A percentile compares a stretch with the other conserved stretches of the same genome.
phyloP scores from a whole-genome alignment of 2,329 filamentous ascomycete genomes.

The Fusarium guadeloupense region DNA sequence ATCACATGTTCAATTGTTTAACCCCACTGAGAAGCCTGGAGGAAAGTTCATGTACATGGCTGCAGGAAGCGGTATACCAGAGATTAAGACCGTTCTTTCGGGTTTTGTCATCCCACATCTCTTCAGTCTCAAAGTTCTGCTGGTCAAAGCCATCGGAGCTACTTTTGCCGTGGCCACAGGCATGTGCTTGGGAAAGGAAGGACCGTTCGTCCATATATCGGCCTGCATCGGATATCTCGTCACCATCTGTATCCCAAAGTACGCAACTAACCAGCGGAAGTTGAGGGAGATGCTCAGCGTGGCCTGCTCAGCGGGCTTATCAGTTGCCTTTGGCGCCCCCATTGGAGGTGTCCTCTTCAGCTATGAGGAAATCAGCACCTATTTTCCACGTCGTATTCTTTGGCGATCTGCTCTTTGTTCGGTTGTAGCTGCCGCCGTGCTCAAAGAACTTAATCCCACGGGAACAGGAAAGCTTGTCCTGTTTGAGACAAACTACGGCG shows the following conservation, averaged over 20 bases:
- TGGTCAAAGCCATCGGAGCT: slow-evolving; percentile 26
- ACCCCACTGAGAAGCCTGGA: not conserved
- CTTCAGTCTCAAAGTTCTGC: slow-evolving; percentile 21
- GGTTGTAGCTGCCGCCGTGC: slow-evolving; percentile 15
- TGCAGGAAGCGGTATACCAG: slow-evolving; percentile 25
- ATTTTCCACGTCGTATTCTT: slow-evolving; percentile 21
- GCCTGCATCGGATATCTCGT: slow-evolving; percentile 27
- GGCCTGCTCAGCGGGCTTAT: slow-evolving; percentile 17
- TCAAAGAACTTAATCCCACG: slow-evolving; percentile 22
- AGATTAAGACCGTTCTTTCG: slow-evolving; percentile 26
- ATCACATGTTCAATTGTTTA: not conserved
- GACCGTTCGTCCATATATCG: slow-evolving; percentile 28
- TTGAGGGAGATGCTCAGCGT: slow-evolving; percentile 30
- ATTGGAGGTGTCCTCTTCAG: slow-evolving; percentile 29
- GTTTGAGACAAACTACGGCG: slow-evolving; percentile 31
- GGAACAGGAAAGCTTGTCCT: slow-evolving; percentile 27
- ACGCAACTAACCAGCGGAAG: slow-evolving; percentile 10
- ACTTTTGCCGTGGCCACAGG: slow-evolving; percentile 27
- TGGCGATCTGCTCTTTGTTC: slow-evolving; percentile 29
- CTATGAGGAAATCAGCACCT: slow-evolving; percentile 34
- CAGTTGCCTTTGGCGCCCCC: slow-evolving; percentile 25
- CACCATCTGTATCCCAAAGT: slow-evolving; percentile 13
- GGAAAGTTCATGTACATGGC: slow-evolving; percentile 33
- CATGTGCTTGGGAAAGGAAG: slow-evolving; percentile 31
- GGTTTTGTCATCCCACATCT: slow-evolving; percentile 24